Evolutionary conservation across 768 basidiomycete species (phyloP), one percentile per base, ranked within the genome.

Genomic region (Termitomyces sp.): DNA sequence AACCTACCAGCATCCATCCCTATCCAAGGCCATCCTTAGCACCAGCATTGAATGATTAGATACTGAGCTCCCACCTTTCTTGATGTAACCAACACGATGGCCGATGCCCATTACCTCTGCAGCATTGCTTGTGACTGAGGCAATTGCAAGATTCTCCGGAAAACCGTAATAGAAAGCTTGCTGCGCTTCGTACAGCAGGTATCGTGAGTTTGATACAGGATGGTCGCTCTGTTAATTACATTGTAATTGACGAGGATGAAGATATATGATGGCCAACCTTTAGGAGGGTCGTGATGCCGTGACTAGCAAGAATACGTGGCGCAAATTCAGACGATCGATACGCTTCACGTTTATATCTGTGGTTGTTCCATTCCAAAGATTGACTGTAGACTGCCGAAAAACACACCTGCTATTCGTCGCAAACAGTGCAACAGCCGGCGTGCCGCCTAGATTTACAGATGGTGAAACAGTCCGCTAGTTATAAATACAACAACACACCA

Each of bases 141-240:
- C 77, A 36, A 96, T 75, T 0, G 93, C 88, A 9, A 84, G 72
- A 52, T 86, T 83, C 7, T 76, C 76, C 33, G 87, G 83, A 5
- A 95, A 77, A 11, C 92, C 91, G 63, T 88, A 92, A 67, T 86
- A 88, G 66, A 88, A 83, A 0, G 88, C 90, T 70, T 90, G 89
- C 64, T 92, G 90, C 4, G 92, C 92, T 69, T 95, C 92, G 62
- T 85, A 89, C 22, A 92, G 66, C 10, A 96, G 77, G 70, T 87
- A 86, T 4, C 92, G 83, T 5, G 87, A 87, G 57, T 92, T 81
- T 48, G 85, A 63, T 2, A 72, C 76, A 1, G 86, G 81, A 62
- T 88, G 87, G 62, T 88, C 85, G 52, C 85, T 86, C 87, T 89
- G 57, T 41, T 10, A 8, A 8, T 53, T 48, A 38, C 47, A 3